Conservation (phyloP, 1,139 yeast species). For the Keqinozyma sinolaborantium region DNA sequence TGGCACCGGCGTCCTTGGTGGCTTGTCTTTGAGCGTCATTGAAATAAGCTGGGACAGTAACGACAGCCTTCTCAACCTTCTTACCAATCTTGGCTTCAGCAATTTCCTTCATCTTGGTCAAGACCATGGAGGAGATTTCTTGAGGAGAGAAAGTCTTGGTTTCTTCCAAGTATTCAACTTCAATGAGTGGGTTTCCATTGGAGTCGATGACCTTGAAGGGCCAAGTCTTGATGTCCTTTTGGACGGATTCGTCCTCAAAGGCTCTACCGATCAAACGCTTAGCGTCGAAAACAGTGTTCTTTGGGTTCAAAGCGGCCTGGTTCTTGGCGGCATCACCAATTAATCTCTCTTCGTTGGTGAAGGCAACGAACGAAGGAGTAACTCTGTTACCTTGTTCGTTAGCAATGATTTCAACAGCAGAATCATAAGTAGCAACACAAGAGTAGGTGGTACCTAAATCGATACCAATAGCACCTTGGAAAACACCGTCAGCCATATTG, state of each 20-base stretch:
- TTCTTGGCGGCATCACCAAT: constrained; percentile 99
- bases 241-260: constrained; percentile 41
- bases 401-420: constrained; percentile 64
- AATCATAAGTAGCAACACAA: constrained; percentile 79
- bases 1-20: constrained; percentile 48
- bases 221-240: constrained; percentile 40
- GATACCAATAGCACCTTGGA: constrained; percentile 93
- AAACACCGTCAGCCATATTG: constrained; percentile 96
- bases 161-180: constrained; percentile 93
- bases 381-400: constrained; percentile 63
- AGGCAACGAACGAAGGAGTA: constrained; percentile 97
- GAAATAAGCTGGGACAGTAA: constrained; percentile 49
- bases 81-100: constrained; percentile 44
- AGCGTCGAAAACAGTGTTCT: constrained; percentile 95
- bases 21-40: constrained; percentile 52
- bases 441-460: constrained; percentile 86
- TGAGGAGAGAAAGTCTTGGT: constrained; percentile 94
- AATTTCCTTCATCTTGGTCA: constrained; percentile 58
- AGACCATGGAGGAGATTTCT: constrained; percentile 95
- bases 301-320: constrained; percentile 97
- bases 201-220: constrained; percentile 53
- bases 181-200: constrained; percentile 83
- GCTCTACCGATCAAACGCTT: constrained; percentile 74
- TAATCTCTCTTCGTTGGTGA: constrained; percentile 95
- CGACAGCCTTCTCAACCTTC: constrained; percentile 44